phyloP scores from a whole-genome alignment of 1,139 yeast genomes.

The Yamadazyma sp. region DNA sequence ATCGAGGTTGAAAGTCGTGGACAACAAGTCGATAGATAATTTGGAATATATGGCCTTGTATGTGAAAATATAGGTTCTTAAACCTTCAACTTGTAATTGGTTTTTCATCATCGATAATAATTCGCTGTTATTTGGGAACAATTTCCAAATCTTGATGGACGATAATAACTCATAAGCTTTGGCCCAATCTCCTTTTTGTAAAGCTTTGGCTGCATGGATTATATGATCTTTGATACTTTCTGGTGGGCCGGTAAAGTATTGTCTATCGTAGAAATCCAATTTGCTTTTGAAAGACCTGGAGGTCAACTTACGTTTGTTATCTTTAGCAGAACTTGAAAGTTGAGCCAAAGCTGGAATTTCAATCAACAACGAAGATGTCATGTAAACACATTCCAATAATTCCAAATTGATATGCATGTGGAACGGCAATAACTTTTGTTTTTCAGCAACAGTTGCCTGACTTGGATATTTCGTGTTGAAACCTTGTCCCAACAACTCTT shows the following conservation, averaged over 20 bases:
- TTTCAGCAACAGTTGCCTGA: constrained; percentile 60
- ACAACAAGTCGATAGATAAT: constrained; percentile 67
- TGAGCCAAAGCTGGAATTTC: constrained; percentile 81
- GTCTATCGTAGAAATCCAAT: constrained; percentile 91
- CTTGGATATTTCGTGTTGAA: constrained; percentile 66
- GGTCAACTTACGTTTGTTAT: constrained; percentile 63
- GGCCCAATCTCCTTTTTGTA: constrained; percentile 90
- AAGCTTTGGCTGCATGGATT: constrained; percentile 88
- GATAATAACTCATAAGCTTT: constrained; percentile 70
- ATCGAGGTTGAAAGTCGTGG: constrained; percentile 65
- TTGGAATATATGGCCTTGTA: constrained; percentile 77
- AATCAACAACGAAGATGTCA: constrained; percentile 84
- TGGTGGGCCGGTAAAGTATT: constrained; percentile 96
- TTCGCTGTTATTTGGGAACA: constrained; percentile 67
- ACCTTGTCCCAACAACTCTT: constrained; percentile 95
- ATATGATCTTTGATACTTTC: constrained; percentile 94
- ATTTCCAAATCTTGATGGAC: constrained; percentile 84
- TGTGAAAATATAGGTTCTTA: constrained; percentile 85
- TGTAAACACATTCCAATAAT: constrained; percentile 88
- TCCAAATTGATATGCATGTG: constrained; percentile 98
- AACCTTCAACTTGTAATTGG: constrained; percentile 85
- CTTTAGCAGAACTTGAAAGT: constrained; percentile 41
- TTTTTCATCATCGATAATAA: constrained; percentile 69
- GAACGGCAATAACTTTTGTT: constrained; percentile 89
- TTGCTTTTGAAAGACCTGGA: constrained; percentile 84